A percentile compares a stretch with the other conserved stretches of the same genome.
phyloP scores from a whole-genome alignment of 208 protist species.

The Trypanosomatidae sp. region DNA sequence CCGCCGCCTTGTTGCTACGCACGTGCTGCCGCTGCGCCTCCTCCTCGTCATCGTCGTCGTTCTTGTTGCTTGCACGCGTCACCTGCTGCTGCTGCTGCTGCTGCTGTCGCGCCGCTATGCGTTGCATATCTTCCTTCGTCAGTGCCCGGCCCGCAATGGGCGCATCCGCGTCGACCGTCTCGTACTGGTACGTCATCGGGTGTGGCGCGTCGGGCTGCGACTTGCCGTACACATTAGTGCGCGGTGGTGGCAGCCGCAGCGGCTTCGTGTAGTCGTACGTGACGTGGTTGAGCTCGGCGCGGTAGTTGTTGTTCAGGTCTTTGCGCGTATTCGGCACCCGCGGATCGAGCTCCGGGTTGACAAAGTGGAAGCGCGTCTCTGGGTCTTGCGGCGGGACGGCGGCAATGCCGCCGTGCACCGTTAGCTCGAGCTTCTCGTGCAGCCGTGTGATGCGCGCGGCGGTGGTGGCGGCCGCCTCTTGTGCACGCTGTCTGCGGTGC shows the following conservation, averaged over 20 bases:
- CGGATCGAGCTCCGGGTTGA: slow-evolving; percentile 53
- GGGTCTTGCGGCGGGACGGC: slow-evolving; percentile 54
- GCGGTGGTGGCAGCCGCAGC: slow-evolving; percentile 26
- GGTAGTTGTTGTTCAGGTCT: slow-evolving; percentile 60
- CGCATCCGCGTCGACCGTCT: slow-evolving; percentile 34
- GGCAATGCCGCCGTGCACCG: slow-evolving; percentile 47
- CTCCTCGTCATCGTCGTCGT: slow-evolving; percentile 1
- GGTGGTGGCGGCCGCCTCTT: slow-evolving; percentile 21
- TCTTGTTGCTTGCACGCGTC: not conserved
- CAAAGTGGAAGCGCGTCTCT: slow-evolving; percentile 69
- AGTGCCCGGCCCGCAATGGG: slow-evolving; percentile 50
- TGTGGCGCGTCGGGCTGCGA: slow-evolving; percentile 38
- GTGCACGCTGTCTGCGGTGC: slow-evolving; percentile 43
- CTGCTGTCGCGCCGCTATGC: no score
- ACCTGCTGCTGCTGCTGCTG: slow-evolving; percentile 1
- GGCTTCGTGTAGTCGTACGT: slow-evolving; percentile 46
- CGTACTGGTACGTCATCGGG: slow-evolving; percentile 34
- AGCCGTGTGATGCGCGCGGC: slow-evolving; percentile 32
- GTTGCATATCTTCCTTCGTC: slow-evolving; percentile 48
- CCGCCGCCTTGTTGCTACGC: no score
- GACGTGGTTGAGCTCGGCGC: slow-evolving; percentile 21
- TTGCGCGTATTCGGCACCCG: slow-evolving; percentile 40
- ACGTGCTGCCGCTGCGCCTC: no score
- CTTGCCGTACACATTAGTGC: slow-evolving; percentile 56
- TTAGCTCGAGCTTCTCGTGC: slow-evolving; percentile 55